Evolutionary conservation across 2,329 filamentous ascomycete genomes (phyloP).

Genomic region (Cercospora sesami): DNA sequence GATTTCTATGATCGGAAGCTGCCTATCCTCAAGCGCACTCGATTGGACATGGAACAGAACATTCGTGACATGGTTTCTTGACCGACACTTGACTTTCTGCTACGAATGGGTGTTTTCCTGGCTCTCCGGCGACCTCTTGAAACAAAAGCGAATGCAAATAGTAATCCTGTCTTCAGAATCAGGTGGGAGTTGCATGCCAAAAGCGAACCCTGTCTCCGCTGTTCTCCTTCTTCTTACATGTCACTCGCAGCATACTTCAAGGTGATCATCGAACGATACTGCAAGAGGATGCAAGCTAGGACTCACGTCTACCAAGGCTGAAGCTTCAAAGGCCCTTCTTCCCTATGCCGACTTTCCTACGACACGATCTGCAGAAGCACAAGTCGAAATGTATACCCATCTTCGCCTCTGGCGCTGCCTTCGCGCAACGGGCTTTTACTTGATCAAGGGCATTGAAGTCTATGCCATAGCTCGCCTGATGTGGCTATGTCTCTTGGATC

Average conservation of each 20-base stretch:
- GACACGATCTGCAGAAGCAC: background rate
- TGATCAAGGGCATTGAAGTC: background rate
- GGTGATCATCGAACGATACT: background rate
- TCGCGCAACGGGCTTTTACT: background rate
- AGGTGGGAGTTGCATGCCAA: background rate
- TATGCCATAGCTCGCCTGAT: background rate
- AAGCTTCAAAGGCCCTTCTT: background rate
- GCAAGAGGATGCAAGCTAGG: background rate
- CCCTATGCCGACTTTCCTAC: background rate
- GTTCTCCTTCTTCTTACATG: background rate
- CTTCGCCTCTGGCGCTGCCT: background rate
- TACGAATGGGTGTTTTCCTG: background rate
- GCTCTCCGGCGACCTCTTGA: background rate
- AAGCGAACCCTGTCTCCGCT: background rate
- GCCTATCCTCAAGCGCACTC: background rate
- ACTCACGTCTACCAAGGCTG: background rate
- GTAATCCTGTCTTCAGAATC: background rate
- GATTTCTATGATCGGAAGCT: background rate
- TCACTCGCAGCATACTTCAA: background rate
- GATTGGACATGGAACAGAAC: background rate
- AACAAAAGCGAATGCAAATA: background rate
- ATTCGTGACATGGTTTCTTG: background rate
- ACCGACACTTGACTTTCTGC: background rate
- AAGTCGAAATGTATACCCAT: background rate
- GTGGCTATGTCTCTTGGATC: background rate